A percentile compares a stretch with the other conserved stretches of the same genome.
These are phyloP conservation scores for Claviceps sp. DNA, from an alignment of 2,329 filamentous ascomycete genomes.

Conservation along the genomic window DNA sequence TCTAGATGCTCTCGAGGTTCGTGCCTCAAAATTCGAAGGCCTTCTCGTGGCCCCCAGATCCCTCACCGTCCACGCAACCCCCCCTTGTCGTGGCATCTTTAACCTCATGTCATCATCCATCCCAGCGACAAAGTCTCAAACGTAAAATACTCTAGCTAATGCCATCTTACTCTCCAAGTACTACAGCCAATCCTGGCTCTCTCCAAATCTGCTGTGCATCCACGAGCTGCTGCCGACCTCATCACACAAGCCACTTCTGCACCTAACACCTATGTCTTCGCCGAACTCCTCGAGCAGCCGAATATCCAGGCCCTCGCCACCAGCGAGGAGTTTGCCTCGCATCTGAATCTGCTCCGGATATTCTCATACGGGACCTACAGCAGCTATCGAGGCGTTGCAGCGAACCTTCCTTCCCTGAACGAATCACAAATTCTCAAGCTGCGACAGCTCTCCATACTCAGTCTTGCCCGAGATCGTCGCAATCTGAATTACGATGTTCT, in stretches of 20 bases:
- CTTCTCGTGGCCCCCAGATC: not conserved
- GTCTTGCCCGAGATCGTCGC: constrained; percentile 54
- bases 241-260: constrained; percentile 80
- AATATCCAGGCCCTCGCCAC: constrained; percentile 62
- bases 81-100: not conserved
- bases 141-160: not conserved
- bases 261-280: constrained; percentile 82
- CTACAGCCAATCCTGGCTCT: constrained; percentile 76
- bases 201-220: constrained; percentile 71
- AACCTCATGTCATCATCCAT: not conserved
- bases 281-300: constrained; percentile 73
- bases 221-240: constrained; percentile 73
- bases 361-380: constrained; percentile 88
- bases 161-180: constrained; percentile 6
- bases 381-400: constrained; percentile 42
- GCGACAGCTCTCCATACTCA: constrained; percentile 76
- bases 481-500: constrained; percentile 64
- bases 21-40: not conserved
- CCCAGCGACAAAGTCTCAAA: not conserved
- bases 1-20: constrained; percentile 49
- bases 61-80: not conserved
- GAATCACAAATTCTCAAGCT: constrained; percentile 70
- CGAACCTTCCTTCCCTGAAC: constrained; percentile 55
- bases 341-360: constrained; percentile 66
- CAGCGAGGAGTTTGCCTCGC: constrained; percentile 42